Conservation (phyloP, 371 early-diverging fungal species). For the Mucor ambiguus region DNA sequence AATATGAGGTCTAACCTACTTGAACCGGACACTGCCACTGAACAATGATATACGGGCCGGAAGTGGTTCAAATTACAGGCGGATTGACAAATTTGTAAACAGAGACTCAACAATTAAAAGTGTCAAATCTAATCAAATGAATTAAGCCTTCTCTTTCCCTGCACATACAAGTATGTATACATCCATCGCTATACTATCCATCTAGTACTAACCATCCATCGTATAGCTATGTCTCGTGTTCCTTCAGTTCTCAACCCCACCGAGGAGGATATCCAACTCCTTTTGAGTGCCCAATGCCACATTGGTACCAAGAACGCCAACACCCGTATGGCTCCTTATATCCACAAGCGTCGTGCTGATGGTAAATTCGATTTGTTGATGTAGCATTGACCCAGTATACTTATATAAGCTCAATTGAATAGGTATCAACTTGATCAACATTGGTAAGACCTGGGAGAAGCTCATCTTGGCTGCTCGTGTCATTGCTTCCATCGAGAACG, state of each 20-base stretch:
- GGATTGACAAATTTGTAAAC: neutral
- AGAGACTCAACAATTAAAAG: conserved; percentile 6
- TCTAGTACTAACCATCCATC: conserved; percentile 21
- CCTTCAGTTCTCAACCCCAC: conserved; percentile 65
- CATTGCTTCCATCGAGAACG: conserved; percentile 96
- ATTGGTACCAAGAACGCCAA: conserved; percentile 93
- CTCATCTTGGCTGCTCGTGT: conserved; percentile 97
- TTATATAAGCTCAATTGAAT: neutral
- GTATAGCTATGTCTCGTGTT: conserved; percentile 32
- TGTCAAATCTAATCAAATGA: neutral
- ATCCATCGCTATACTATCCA: conserved; percentile 21
- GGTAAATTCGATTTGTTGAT: conserved; percentile 45
- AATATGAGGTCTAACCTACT: neutral
- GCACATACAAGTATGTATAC: conserved; percentile 34
- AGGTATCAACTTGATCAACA: conserved; percentile 95
- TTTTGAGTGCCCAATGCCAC: conserved; percentile 93
- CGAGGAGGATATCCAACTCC: conserved; percentile 90
- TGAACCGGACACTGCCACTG: neutral
- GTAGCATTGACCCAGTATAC: neutral
- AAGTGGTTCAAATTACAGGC: neutral
- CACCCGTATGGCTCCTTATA: conserved; percentile 89
- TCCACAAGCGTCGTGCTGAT: conserved; percentile 94
- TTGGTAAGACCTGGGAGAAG: conserved; percentile 99
- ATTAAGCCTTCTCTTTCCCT: conserved; percentile 35
- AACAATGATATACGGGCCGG: neutral